Base-by-base conservation (phyloP, 164 flowering plant genomes). In the Umbilicus rupestris region DNA sequence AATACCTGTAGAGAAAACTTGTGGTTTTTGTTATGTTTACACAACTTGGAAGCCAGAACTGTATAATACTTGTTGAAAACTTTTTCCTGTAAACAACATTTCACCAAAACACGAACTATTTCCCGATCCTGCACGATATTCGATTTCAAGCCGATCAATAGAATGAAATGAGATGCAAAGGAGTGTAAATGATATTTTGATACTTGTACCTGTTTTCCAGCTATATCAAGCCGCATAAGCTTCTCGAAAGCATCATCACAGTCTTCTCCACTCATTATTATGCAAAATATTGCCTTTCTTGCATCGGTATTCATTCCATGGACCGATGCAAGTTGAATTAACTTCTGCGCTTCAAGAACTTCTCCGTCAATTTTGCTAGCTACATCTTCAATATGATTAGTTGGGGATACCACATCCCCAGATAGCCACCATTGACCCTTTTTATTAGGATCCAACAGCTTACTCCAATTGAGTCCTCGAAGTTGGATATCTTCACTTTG, bases 361-460 rank as follows among this genome's bases (percentile, higher is more conserved):
- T 87, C 99, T 70, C 63, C 80, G 68, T 95, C 96, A 64, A 92
- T 92, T 60, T 70, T 83, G 70, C 57, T 72, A 33, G 99, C 94
- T 68, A 95, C 78, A 63, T 85, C 90, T 75, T 81, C 83, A 44
- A 77, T 75, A 65, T 80, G 69, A 29, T 83, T 78, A 16, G 73
- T 31, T 41, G 73, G 24, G 10, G 86, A 67, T 3, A 75, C 60
- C 59, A 73, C 19, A 62, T 89, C 92, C 62, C 87, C 97, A 52
- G 94, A 81, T 50, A 82, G 66, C 97, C 97, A 95, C 97, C 97
- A 95, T 62, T 90, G 97, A 22, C 97, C 99, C 77, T 88, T 94
- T 83, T 94, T 94, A 55, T 78, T 70, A 62, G 97, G 92, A 78
- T 95, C 94, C 68, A 95, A 86, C 69, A 95, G 83, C 78, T 80